Evolutionary conservation across 23 red algal genomes (phyloP).

Genomic region (Gracilaria vermiculophylla): DNA sequence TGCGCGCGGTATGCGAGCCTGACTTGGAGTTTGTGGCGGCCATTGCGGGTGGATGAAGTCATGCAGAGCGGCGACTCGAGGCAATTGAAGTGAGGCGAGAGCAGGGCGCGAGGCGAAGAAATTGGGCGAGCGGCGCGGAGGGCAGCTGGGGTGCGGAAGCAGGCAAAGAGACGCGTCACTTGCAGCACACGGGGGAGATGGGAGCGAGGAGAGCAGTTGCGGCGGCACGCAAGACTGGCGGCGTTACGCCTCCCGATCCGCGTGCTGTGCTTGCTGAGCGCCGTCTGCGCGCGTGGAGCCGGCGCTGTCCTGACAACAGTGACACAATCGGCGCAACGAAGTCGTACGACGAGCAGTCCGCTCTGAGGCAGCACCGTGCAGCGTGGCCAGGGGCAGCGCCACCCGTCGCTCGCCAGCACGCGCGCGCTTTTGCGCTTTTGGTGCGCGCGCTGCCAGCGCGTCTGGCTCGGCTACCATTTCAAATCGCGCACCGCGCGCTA

Average conservation of each 20-base stretch:
- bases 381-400: neutral
- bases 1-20: conserved; percentile 22
- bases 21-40: neutral
- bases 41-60: neutral
- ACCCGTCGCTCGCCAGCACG: neutral
- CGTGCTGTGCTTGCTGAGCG: neutral
- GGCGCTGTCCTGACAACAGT: neutral
- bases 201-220: neutral
- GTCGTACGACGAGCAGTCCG: neutral
- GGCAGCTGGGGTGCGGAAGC: too few relatives aligned
- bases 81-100: neutral
- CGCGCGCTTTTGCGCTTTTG: too few relatives aligned
- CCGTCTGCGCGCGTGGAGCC: neutral
- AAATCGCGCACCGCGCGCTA: too few relatives aligned
- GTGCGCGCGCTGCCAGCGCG: too few relatives aligned
- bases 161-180: too few relatives aligned
- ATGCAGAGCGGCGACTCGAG: neutral
- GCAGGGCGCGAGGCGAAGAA: too few relatives aligned
- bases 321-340: neutral
- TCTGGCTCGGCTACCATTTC: too few relatives aligned
- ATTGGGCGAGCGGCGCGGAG: too few relatives aligned
- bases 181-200: neutral
- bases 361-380: neutral
- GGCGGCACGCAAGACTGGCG: neutral
- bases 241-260: neutral